Evolutionary conservation across 2,329 filamentous ascomycete genomes (phyloP).

Genomic region (Aspergillus quadrilineatus): DNA sequence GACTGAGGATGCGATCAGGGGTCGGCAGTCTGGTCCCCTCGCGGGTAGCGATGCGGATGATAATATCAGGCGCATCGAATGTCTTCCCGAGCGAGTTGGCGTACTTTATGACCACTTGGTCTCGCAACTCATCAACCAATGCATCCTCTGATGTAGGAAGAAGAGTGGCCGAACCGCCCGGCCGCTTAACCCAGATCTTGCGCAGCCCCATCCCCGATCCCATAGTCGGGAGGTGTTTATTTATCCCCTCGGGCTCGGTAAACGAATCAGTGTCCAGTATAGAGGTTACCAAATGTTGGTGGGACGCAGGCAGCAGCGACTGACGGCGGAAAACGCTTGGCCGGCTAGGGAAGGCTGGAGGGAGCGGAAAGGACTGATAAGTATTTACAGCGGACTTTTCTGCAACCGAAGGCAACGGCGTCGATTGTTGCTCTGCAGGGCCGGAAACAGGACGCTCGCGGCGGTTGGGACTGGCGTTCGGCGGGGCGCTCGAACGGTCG

Average conservation of each 20-base stretch:
- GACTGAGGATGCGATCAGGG: conserved; percentile 69
- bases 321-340: conserved; percentile 39
- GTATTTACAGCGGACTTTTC: conserved; percentile 23
- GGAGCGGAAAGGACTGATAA: conserved; percentile 13
- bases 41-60: conserved; percentile 72
- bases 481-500: conserved; percentile 21
- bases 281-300: conserved; percentile 39
- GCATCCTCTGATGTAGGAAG: conserved; percentile 84
- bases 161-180: conserved; percentile 79
- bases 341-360: conserved; percentile 28
- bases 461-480: conserved; percentile 17
- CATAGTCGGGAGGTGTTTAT: conserved; percentile 19
- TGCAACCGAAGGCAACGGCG: conserved; percentile 29
- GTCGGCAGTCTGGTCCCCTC: conserved; percentile 52
- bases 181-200: conserved; percentile 94
- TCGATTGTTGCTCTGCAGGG: conserved; percentile 22
- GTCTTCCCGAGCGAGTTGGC: conserved; percentile 84
- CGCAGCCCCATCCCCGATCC: conserved; percentile 46
- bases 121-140: conserved; percentile 89
- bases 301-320: conserved; percentile 41
- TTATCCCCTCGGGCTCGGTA: conserved; percentile 24
- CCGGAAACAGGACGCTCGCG: conserved; percentile 17
- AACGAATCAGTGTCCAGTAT: conserved; percentile 31
- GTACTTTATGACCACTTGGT: conserved; percentile 90
- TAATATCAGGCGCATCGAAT: conserved; percentile 89